Evolutionary conservation across 768 basidiomycete species (phyloP).

Genomic region (Lactarius quietus): DNA sequence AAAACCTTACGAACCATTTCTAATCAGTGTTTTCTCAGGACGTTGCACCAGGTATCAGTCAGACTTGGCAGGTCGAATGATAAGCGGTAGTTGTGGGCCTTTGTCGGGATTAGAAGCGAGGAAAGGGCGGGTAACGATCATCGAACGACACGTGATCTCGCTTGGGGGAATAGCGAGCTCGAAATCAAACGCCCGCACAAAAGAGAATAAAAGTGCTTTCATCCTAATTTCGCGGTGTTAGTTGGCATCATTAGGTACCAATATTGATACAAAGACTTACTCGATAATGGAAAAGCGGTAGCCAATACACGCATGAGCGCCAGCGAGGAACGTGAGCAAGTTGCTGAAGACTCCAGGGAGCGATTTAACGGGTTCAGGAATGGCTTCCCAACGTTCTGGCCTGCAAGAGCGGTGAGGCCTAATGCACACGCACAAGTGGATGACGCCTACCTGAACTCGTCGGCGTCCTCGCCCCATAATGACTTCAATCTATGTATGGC

Average conservation of each 20-base stretch:
- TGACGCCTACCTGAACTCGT: conserved; percentile 29
- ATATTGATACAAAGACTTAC: conserved; percentile 9
- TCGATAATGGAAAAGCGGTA: conserved; percentile 26
- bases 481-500: conserved; percentile 18
- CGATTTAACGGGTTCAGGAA: conserved; percentile 14
- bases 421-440: neutral
- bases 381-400: conserved; percentile 26
- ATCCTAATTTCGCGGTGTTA: conserved; percentile 18
- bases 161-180: conserved; percentile 16
- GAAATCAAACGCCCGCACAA: conserved; percentile 30
- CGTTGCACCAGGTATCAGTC: neutral
- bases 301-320: conserved; percentile 26
- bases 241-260: no score
- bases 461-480: conserved; percentile 27
- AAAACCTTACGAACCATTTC: neutral
- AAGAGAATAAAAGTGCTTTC: conserved; percentile 29
- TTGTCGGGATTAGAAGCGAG: conserved; percentile 5
- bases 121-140: conserved; percentile 23
- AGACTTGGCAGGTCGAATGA: conserved; percentile 15
- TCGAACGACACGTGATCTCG: conserved; percentile 11
- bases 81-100: conserved; percentile 24
- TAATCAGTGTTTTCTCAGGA: neutral
- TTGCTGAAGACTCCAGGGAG: conserved; percentile 22
- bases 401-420: conserved; percentile 2
- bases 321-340: conserved; percentile 22